Conservation (phyloP, 192 early-diverging fungal genomes). For the Gorgonomyces haynaldii region DNA sequence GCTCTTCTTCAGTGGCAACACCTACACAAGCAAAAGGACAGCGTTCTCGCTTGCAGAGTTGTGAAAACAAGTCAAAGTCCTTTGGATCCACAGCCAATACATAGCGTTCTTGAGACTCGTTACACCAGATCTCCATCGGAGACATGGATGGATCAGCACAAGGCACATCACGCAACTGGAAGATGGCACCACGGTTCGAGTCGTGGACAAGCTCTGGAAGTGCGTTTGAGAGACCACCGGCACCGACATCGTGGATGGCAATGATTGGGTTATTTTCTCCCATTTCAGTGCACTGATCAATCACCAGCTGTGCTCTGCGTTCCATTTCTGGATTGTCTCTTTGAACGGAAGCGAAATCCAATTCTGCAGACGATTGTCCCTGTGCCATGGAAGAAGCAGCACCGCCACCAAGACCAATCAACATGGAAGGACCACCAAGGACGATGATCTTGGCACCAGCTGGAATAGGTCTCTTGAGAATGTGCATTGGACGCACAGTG, state of each 20-base stretch:
- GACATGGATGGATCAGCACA: constrained; percentile 86
- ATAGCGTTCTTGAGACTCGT: constrained; percentile 98
- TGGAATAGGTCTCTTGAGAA: constrained; percentile 74
- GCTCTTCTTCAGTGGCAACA: constrained; percentile 67
- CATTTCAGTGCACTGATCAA: constrained; percentile 81
- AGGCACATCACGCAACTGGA: constrained; percentile 86
- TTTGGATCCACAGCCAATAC: constrained; percentile 79
- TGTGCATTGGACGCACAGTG: constrained; percentile 78
- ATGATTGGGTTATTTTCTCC: constrained; percentile 75
- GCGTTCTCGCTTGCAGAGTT: constrained; percentile 78
- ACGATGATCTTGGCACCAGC: constrained; percentile 74
- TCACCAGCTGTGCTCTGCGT: constrained; percentile 91
- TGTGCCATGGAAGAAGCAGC: constrained; percentile 92
- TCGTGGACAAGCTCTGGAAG: constrained; percentile 98
- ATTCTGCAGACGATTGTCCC: constrained; percentile 71
- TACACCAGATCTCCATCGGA: constrained; percentile 99
- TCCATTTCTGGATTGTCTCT: constrained; percentile 99
- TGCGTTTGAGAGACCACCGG: constrained; percentile 96
- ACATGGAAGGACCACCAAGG: constrained; percentile 92
- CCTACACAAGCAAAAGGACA: constrained; percentile 88
- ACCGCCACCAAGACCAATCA: constrained; percentile 98
- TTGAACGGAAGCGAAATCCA: constrained; percentile 98
- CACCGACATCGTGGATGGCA: constrained; percentile 97
- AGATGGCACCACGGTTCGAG: constrained; percentile 73
- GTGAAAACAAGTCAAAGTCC: constrained; percentile 54